Evolutionary conservation across 1,139 yeast genomes (phyloP).

Genomic region (Hansenula sp.): DNA sequence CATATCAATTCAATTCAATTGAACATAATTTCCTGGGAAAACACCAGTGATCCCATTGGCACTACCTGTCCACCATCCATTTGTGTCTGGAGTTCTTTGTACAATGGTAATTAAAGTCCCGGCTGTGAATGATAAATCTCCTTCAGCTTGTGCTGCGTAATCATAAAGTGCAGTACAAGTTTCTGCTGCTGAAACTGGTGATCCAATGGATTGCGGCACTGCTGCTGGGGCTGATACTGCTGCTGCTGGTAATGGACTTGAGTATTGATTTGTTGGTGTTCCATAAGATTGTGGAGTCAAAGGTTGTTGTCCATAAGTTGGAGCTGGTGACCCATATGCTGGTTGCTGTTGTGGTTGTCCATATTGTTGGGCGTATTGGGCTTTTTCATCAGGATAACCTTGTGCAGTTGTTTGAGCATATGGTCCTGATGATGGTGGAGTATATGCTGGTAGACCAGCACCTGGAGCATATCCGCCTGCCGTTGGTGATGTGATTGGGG

Average conservation of each 20-base stretch:
- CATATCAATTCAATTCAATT: conserved; percentile 51
- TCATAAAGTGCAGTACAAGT: conserved; percentile 76
- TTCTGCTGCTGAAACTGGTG: conserved; percentile 40
- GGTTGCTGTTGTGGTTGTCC: conserved; percentile 6
- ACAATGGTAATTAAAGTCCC: conserved; percentile 84
- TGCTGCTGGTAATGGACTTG: conserved; percentile 22
- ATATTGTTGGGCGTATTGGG: conserved; percentile 16
- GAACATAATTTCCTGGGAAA: conserved; percentile 96
- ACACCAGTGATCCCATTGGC: conserved; percentile 83
- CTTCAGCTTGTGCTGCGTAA: conserved; percentile 81
- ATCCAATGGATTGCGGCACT: conserved; percentile 4
- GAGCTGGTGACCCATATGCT: conserved; percentile 6
- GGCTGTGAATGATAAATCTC: conserved; percentile 83
- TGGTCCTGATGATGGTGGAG: conserved; percentile 27
- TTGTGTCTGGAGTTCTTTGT: conserved; percentile 75
- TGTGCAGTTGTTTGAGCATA: conserved; percentile 14
- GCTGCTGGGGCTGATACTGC: conserved; percentile 32
- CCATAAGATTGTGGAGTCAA: conserved; percentile 23
- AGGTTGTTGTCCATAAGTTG: conserved; percentile 25
- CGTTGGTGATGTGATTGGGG: conserved; percentile 23
- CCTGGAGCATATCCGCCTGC: conserved; percentile 20
- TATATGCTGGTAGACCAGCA: conserved; percentile 25
- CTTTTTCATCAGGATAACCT: conserved; percentile 24
- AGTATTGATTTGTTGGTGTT: conserved; percentile 11
- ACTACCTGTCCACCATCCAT: conserved; percentile 99